Evolutionary conservation across 2,329 filamentous ascomycete species (phyloP), one percentile per base, ranked within the genome.

Genomic region (Cercospora sesami): DNA sequence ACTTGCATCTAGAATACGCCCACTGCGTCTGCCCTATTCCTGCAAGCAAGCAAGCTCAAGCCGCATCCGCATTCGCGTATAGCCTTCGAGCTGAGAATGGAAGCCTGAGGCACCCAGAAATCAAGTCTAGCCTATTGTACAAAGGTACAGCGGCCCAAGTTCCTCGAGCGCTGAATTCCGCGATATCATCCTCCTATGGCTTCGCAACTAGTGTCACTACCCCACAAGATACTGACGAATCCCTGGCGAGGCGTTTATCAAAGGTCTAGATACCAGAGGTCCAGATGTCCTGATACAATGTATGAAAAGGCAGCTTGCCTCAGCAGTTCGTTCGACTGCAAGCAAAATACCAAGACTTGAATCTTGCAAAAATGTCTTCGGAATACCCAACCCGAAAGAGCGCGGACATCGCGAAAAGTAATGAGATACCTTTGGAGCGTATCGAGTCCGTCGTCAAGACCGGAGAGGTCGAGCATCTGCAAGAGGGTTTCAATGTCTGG

Each of bases 401-500:
- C 57, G 33, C 64, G 6, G 36, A 55, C 31, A n/a, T 62, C n/a
- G 28, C 45, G n/a, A 69, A 64, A 48, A 21, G 57, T 26, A 51
- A 33, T 5, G 63, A 66, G 7, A 63, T 66, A 9, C 62, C 65
- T 14, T 39, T 68, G 57, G 65, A 69, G 59, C 65, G 62, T n/a
- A 58, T 68, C 33, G 23, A 58, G 21, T 69, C 68, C 36, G 60
- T 61, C 10, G 59, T 68, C 36, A 69, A 69, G 42, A 33, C 62
- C 9, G 68, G 68, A 28, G 62, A 65, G 36, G 62, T 65, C 8
- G 65, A 69, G 59, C 65, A 68, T 58, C 39, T 68, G 26, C 63
- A 60, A 10, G 63, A 69, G 65, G 65, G 65, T 7, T 69, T 69
- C 60, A 68, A 63, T 61, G 70, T 85, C 1, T 81, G 80, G 72